Conservation (phyloP, 1,139 yeast species). For the Yamadazyma diddensiae region DNA sequence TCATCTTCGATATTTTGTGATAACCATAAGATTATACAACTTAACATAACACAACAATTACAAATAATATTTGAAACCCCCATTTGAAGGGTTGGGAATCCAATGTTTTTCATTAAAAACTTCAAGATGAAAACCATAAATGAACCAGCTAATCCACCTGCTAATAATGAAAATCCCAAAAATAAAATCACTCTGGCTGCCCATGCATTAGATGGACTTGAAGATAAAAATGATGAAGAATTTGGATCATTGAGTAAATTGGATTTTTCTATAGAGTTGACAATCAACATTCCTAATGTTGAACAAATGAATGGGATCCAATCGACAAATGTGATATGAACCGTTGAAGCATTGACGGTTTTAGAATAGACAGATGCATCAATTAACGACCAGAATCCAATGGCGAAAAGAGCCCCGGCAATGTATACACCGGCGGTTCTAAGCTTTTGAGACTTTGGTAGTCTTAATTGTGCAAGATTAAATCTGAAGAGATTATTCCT, state of each 20-base stretch:
- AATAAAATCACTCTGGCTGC: conserved; percentile 89
- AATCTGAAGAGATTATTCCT: conserved; percentile 47
- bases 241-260: conserved; percentile 57
- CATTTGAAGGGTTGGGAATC: conserved; percentile 90
- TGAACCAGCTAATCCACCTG: conserved; percentile 93
- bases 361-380: conserved; percentile 88
- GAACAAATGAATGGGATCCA: conserved; percentile 95
- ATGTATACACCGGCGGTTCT: conserved; percentile 73
- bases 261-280: conserved; percentile 85
- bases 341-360: conserved; percentile 78
- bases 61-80: conserved; percentile 87
- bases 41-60: conserved; percentile 76
- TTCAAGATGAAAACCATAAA: conserved; percentile 84
- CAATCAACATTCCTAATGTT: conserved; percentile 85
- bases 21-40: conserved; percentile 86
- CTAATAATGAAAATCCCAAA: conserved; percentile 86
- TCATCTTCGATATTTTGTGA: conserved; percentile 96
- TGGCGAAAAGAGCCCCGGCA: conserved; percentile 75
- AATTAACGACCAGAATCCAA: conserved; percentile 86
- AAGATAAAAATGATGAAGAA: conserved; percentile 49
- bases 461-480: conserved; percentile 44
- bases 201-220: conserved; percentile 66
- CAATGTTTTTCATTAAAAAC: conserved; percentile 72
- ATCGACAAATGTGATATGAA: conserved; percentile 87
- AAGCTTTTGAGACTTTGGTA: conserved; percentile 68